These are phyloP conservation scores for Trichoderma gracile DNA, from an alignment of 2,329 filamentous ascomycete genomes.

Conservation along the genomic window DNA sequence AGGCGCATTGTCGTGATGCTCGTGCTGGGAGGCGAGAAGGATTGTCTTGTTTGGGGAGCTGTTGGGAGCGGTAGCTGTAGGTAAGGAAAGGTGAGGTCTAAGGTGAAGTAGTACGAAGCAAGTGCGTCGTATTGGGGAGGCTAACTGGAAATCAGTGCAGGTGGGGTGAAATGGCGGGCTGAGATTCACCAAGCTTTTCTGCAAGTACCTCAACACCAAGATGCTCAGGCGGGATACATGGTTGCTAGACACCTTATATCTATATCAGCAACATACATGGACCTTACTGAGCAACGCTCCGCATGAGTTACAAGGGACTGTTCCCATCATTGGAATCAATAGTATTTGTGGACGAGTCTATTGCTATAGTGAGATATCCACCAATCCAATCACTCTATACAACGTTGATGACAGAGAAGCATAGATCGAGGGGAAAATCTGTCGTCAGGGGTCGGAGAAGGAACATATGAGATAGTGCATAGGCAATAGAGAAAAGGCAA, in stretches of 20 bases:
- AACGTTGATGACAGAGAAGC: no score
- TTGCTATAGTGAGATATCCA: no score
- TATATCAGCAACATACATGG: no score
- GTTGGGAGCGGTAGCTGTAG: neutral
- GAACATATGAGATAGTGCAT: no score
- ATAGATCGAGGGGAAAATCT: no score
- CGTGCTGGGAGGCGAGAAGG: neutral
- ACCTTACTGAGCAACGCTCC: neutral
- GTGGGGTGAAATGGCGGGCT: slow-evolving; percentile 13
- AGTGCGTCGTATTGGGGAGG: slow-evolving; percentile 11
- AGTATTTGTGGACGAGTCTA: no score
- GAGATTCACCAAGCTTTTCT: slow-evolving; percentile 12
- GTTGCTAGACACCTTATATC: neutral
- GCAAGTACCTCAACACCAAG: slow-evolving; percentile 3
- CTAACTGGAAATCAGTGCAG: no score
- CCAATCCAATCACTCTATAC: no score
- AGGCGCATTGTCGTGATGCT: slow-evolving; percentile 21
- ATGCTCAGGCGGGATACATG: neutral
- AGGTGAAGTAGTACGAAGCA: neutral
- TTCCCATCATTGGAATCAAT: no score
- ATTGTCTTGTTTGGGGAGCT: neutral
- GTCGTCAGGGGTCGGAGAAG: no score
- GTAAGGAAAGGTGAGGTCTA: neutral
- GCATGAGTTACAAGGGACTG: neutral
- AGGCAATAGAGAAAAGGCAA: no score